Evolutionary conservation across 805 yeast species (phyloP), one percentile per base, ranked within the genome.

Genomic region (Monosporozyma solicola): DNA sequence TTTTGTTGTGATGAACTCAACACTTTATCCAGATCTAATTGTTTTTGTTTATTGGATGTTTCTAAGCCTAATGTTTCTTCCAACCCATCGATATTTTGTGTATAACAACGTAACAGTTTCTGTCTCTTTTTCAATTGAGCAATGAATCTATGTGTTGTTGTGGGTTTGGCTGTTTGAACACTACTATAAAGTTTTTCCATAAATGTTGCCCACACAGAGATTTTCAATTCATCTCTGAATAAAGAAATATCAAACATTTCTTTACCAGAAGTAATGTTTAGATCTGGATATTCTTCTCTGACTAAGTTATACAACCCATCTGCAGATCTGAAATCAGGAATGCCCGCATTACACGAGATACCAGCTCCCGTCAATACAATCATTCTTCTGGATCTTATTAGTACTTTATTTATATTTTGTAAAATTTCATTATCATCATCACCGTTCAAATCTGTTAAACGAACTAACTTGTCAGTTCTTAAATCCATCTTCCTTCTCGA

Each of bases 281-380:
- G 63, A 44, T 75, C 76, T 1, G 91, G 85, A 59, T 80, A 78
- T 57, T 79, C 79, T 20, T 71, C 66, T 63, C 85, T 87, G 33
- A 85, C 87, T 69, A 82, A 65, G 55, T 85, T 82, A 70, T 92
- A 91, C 9, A 91, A 75, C 2, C 98, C 98, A 59, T 85, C 80
- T 9, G 83, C 73, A 3, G 95, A 86, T 53, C 98, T 76, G 66
- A 91, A 91, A 66, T 92, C 98, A 39, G 99, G 99, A 48, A 92
- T 94, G 0, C 99, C 98, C 1, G 98, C 97, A 65, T 87, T 88
- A 66, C 97, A 89, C 15, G 97, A 88, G 54, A 92, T 89, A 0
- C 99, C 99, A 2, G 99, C 99, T 7, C 99, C 98, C 0, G 97
- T 90, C 52, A 91, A 73, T 3, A 87, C 76, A 22, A 85, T 75